These are phyloP conservation scores for Glonium stellatum DNA, from an alignment of 495 filamentous ascomycete genomes.

Conservation along the genomic window DNA sequence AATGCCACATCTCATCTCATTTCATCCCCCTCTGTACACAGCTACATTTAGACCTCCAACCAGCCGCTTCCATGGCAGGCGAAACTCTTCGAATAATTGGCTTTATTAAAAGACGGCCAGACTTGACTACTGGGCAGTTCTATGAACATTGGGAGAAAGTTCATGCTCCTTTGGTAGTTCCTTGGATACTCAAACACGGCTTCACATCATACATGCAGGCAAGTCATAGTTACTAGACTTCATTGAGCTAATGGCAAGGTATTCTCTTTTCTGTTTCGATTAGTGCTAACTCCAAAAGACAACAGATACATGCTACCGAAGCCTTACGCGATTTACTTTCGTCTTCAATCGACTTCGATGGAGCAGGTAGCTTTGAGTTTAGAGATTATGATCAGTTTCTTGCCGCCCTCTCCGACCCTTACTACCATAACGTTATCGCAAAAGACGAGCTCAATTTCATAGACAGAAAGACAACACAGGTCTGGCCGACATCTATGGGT, in stretches of 20 bases:
- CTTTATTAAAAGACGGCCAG: slow-evolving; percentile 10
- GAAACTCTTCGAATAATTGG: slow-evolving; percentile 8
- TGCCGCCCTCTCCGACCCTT: neutral
- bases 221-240: neutral
- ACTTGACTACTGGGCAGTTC: slow-evolving; percentile 10
- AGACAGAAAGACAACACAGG: slow-evolving; percentile 7
- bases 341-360: slow-evolving; percentile 10
- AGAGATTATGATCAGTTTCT: neutral
- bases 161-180: slow-evolving; percentile 5
- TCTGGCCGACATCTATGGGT: neutral
- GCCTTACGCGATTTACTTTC: neutral
- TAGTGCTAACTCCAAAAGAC: neutral
- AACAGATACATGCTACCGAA: slow-evolving; percentile 1
- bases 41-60: too few relatives aligned
- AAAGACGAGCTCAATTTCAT: slow-evolving; percentile 10
- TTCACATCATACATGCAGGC: slow-evolving; percentile 9
- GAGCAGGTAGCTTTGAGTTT: slow-evolving; percentile 1
- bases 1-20: too few relatives aligned
- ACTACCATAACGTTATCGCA: slow-evolving; percentile 8
- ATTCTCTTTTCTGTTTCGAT: neutral
- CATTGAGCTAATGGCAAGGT: neutral
- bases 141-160: slow-evolving; percentile 15
- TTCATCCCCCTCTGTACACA: too few relatives aligned
- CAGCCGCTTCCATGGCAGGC: neutral
- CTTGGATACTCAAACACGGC: slow-evolving; percentile 14